Conservation (phyloP, 2,329 filamentous ascomycete genomes). For the Neonectria neomacrospora region DNA sequence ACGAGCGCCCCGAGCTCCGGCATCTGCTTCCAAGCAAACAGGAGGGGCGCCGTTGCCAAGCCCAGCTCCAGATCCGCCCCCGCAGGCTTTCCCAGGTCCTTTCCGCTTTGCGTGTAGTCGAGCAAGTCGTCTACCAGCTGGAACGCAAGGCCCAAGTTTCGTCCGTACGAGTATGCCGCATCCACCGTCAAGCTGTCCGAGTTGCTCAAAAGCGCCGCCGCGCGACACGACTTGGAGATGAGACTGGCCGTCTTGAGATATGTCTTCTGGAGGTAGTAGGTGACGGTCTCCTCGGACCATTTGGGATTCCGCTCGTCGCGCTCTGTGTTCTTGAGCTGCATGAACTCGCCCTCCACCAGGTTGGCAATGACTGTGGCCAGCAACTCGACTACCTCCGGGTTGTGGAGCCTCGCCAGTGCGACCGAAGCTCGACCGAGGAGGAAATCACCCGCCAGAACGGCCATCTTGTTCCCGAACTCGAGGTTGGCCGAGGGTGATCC, state of each 20-base stretch:
- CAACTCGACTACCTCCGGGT: conserved; percentile 94
- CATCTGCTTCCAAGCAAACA: conserved; percentile 95
- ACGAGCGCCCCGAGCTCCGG: conserved; percentile 87
- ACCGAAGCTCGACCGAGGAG: conserved; percentile 92
- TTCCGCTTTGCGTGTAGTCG: conserved; percentile 89
- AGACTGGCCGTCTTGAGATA: conserved; percentile 96
- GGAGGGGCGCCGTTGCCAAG: conserved; percentile 88
- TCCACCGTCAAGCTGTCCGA: conserved; percentile 83
- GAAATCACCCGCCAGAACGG: conserved; percentile 96
- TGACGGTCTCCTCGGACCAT: conserved; percentile 89
- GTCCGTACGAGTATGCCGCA: conserved; percentile 90
- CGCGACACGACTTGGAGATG: conserved; percentile 95
- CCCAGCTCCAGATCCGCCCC: conserved; percentile 94
- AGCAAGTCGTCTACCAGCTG: conserved; percentile 98
- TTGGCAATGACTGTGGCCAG: conserved; percentile 97
- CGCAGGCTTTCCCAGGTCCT: conserved; percentile 92
- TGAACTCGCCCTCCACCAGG: conserved; percentile 97
- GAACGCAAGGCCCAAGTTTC: conserved; percentile 93
- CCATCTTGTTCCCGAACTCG: conserved; percentile 99
- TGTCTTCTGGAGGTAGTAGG: conserved; percentile 97
- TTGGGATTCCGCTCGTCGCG: conserved; percentile 84
- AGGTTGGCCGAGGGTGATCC: conserved; percentile 90
- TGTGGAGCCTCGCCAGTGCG: conserved; percentile 86
- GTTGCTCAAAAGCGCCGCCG: conserved; percentile 85
- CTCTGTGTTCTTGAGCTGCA: conserved; percentile 98